A percentile compares a stretch with the other conserved stretches of the same genome.
Conservation (phyloP, 208 protist species). For the Crithidia expoeki region DNA sequence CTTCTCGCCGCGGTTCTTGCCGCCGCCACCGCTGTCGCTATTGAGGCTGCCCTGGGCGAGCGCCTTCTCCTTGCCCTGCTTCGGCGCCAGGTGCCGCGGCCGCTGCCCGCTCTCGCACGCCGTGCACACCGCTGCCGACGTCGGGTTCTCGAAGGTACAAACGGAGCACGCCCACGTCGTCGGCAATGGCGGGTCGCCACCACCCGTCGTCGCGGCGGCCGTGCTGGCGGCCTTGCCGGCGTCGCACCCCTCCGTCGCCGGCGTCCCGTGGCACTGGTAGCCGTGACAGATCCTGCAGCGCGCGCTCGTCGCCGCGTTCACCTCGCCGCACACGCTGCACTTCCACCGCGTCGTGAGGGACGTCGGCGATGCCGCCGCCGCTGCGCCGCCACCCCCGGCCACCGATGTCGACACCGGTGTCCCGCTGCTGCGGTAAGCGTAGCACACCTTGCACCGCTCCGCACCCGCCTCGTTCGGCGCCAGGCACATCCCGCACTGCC, state of each 20-base stretch:
- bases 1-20: conserved; percentile 1
- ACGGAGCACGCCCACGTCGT: conserved; percentile 74
- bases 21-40: no score
- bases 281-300: conserved; percentile 66
- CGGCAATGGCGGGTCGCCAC: conserved; percentile 15
- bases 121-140: conserved; percentile 51
- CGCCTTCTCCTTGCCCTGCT: conserved; percentile 9
- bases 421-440: conserved; percentile 50
- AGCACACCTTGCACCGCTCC: conserved; percentile 64
- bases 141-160: conserved; percentile 78
- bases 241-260: conserved; percentile 18
- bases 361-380: conserved; percentile 14
- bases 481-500: conserved; percentile 71
- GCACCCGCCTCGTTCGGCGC: conserved; percentile 56
- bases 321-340: conserved; percentile 69
- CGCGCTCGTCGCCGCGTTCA: conserved; percentile 41
- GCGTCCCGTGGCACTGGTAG: conserved; percentile 73
- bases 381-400: background rate
- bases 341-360: conserved; percentile 42
- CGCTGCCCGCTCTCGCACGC: conserved; percentile 82
- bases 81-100: conserved; percentile 48
- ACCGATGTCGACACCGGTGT: conserved; percentile 32
- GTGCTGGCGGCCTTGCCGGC: background rate
- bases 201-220: background rate
- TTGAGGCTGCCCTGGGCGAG: no score